A percentile compares a stretch with the other conserved stretches of the same genome.
Evolutionary conservation across 2,329 filamentous ascomycete genomes (phyloP).

Genomic region (Parastagonospora nodorum): DNA sequence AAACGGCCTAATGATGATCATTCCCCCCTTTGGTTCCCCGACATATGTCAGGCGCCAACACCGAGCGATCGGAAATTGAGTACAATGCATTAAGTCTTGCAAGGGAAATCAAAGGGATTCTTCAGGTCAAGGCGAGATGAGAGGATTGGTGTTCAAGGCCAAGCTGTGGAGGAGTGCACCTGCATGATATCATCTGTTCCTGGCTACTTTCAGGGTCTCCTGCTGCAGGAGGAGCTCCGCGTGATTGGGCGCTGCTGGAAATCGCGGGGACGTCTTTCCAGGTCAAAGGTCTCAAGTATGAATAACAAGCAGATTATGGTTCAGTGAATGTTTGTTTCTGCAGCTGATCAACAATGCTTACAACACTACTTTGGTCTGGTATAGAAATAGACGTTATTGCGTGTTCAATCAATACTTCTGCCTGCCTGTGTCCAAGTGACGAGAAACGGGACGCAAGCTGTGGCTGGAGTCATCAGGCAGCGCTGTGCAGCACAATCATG

Average conservation of each 20-base stretch:
- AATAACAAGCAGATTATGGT: no score
- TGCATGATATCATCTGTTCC: neutral
- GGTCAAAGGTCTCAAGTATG: no score
- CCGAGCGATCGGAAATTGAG: slow-evolving; percentile 5
- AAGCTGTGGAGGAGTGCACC: no score
- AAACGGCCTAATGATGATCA: slow-evolving; percentile 4
- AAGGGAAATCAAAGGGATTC: neutral
- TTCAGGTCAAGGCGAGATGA: neutral
- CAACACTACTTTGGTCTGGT: neutral
- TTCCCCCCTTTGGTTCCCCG: slow-evolving; percentile 3
- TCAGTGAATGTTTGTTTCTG: no score
- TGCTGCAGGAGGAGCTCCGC: no score
- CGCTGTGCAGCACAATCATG: slow-evolving; percentile 1
- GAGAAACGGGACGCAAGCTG: slow-evolving; percentile 6
- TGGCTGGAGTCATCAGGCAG: slow-evolving; percentile 14
- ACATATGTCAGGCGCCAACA: slow-evolving; percentile 5
- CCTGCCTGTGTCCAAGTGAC: slow-evolving; percentile 9
- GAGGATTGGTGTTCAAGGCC: neutral
- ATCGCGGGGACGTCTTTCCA: no score
- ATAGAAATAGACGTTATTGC: slow-evolving; percentile 3
- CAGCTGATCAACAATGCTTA: slow-evolving; percentile 4
- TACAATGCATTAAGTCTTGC: neutral
- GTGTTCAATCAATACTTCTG: slow-evolving; percentile 16
- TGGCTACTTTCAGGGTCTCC: neutral
- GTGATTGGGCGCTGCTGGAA: no score